A percentile compares a stretch with the other conserved stretches of the same genome.
Conservation (phyloP, 106 monocot species). For the Gastrodia elata region DNA sequence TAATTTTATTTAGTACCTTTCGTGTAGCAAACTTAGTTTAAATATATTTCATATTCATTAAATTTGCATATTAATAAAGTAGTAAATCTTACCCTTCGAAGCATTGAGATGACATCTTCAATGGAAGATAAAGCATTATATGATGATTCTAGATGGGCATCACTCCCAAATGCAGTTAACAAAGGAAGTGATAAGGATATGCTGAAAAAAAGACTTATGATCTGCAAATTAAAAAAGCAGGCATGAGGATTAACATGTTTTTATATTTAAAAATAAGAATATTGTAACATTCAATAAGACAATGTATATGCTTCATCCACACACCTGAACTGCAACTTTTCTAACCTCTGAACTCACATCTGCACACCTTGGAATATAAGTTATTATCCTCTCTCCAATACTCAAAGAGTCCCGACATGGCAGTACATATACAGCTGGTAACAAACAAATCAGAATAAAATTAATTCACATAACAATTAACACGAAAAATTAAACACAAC, state of each 20-base stretch:
- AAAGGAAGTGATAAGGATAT: constrained; percentile 89
- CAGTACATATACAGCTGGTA: constrained; percentile 81
- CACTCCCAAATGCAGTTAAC: constrained; percentile 28
- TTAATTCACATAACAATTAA: not conserved
- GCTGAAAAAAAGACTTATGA: constrained; percentile 75
- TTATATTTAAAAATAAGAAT: not conserved
- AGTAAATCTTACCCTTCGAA: constrained; percentile 61
- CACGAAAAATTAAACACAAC: constrained; percentile 5
- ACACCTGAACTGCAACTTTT: constrained; percentile 81
- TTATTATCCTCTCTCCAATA: constrained; percentile 83
- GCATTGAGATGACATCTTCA: constrained; percentile 87
- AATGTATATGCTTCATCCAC: constrained; percentile 5
- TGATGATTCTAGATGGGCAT: constrained; percentile 76
- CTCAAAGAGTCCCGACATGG: constrained; percentile 86
- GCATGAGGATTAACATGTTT: not conserved
- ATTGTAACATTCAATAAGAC: not conserved
- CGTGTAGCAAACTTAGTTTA: no score
- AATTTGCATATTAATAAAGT: no score
- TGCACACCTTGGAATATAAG: constrained; percentile 90
- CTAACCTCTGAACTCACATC: constrained; percentile 78
- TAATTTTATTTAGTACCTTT: no score
- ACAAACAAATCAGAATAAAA: constrained; percentile 8
- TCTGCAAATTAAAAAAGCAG: constrained; percentile 33
- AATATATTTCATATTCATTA: no score
- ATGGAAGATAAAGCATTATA: constrained; percentile 83